Base-by-base conservation (phyloP, 805 yeast genomes). In the Hanseniaspora lachancei region DNA sequence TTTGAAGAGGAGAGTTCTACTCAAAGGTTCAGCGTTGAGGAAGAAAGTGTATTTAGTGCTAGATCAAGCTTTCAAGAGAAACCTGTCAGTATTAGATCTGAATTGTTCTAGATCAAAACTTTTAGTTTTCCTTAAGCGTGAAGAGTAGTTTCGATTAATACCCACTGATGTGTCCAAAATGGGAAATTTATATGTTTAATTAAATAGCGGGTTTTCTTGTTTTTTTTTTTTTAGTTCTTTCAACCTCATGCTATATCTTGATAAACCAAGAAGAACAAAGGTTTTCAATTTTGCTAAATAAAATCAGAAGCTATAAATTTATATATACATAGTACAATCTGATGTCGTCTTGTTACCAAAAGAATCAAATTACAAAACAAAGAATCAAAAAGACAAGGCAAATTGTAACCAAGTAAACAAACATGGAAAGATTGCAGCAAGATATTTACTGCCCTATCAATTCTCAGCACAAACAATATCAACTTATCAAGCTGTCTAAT, bases 401-500 rank as follows among this genome's bases (percentile, higher is more conserved):
- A 21, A 46, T 20, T 15, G 23, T 20, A 34, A 23, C 18, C 35
- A 12, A 32, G 13, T 5, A 32, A 34, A 3, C 23, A 20, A 38
- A 20, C 12, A 53, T 53, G 56, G 56, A 53, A 55, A 47, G 48
- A 24, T 47, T 50, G 18, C 7, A 46, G 13, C 32, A 46, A 12
- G 63, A 62, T 13, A 59, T 68, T 34, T 62, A 61, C 36, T 58
- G 63, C 12, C 79, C 83, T 0, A 57, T 66, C 16, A 64, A 74
- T 3, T 62, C 67, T 47, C 55, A 72, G 0, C 60, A 70, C 15
- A 70, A 78, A 58, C 64, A 72, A 2, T 74, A 79, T 61, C 74
- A 73, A 47, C 60, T 74, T 2, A 64, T 82, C 5, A 66, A 70
- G 39, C 74, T 91, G 15, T 74, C 79, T 2, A 89, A 89, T 68